These are phyloP conservation scores for Paradendryphiella salina DNA, from an alignment of 2,329 filamentous ascomycete genomes.

Conservation along the genomic window DNA sequence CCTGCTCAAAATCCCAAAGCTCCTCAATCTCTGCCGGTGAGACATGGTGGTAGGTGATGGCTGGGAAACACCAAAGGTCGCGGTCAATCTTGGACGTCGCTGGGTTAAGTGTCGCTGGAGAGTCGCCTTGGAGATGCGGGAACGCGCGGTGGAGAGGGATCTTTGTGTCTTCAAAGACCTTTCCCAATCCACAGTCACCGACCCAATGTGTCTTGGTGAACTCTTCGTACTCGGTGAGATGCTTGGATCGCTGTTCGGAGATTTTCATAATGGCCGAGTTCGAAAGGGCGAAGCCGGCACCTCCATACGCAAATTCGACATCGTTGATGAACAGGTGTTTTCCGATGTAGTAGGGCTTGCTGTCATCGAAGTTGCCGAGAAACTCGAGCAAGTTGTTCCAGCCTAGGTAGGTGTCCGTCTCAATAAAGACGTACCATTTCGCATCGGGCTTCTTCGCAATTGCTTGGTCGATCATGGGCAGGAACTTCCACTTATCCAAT, in stretches of 20 bases:
- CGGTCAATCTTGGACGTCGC: constrained; percentile 40
- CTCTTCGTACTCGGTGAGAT: constrained; percentile 42
- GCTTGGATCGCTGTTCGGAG: constrained; percentile 35
- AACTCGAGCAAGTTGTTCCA: constrained; percentile 49
- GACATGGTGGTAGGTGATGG: constrained; percentile 49
- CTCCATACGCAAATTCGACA: constrained; percentile 52
- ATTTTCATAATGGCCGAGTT: constrained; percentile 47
- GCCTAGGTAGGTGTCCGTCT: constrained; percentile 44
- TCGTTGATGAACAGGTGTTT: constrained; percentile 51
- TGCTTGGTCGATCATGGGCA: constrained; percentile 59
- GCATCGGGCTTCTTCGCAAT: constrained; percentile 42
- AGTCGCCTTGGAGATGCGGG: constrained; percentile 53
- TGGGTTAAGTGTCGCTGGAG: constrained; percentile 49
- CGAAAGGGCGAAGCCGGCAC: constrained; percentile 52
- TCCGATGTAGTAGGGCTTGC: constrained; percentile 50
- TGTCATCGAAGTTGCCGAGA: constrained; percentile 45
- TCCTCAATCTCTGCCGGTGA: constrained; percentile 43
- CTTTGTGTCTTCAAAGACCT: constrained; percentile 44
- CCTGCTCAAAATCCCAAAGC: constrained; percentile 47
- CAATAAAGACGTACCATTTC: constrained; percentile 48
- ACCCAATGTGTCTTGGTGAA: constrained; percentile 46
- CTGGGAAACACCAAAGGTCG: constrained; percentile 51
- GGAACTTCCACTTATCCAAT: constrained; percentile 63
- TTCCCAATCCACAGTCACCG: constrained; percentile 46
- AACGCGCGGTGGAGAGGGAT: constrained; percentile 46